Conservation (phyloP, 163 green algal genomes). For the Coccomyxa subellipsoidea region DNA sequence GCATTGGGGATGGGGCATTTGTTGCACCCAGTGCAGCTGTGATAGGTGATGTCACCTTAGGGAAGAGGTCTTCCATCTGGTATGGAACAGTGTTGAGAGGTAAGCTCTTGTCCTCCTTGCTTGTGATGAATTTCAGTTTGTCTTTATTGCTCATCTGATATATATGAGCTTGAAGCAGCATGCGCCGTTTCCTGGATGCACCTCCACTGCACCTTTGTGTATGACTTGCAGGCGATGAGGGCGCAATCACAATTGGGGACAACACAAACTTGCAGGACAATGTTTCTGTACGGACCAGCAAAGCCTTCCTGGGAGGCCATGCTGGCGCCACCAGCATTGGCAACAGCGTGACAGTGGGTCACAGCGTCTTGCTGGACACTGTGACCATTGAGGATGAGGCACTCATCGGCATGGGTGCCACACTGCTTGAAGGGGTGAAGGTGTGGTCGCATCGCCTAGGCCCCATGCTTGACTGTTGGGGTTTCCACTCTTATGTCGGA, state of each 20-base stretch:
- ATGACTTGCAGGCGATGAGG: slow-evolving; percentile 82
- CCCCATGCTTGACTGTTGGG: neutral
- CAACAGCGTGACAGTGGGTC: slow-evolving; percentile 84
- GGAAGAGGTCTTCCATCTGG: slow-evolving; percentile 81
- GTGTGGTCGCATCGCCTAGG: slow-evolving; percentile 23
- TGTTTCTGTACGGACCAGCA: slow-evolving; percentile 82
- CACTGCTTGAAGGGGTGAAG: slow-evolving; percentile 82
- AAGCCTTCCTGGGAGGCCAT: slow-evolving; percentile 43
- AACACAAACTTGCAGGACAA: slow-evolving; percentile 97
- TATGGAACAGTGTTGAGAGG: slow-evolving; percentile 79
- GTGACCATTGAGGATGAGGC: slow-evolving; percentile 87
- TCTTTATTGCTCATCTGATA: too few relatives aligned
- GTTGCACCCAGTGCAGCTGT: slow-evolving; percentile 87
- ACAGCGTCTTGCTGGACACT: slow-evolving; percentile 82
- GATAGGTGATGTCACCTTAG: slow-evolving; percentile 89
- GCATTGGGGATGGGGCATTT: slow-evolving; percentile 67
- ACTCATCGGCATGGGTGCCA: slow-evolving; percentile 95
- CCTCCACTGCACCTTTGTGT: neutral
- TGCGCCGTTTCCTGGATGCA: neutral
- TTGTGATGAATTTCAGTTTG: too few relatives aligned
- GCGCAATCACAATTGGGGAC: slow-evolving; percentile 79
- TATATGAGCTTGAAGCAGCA: too few relatives aligned
- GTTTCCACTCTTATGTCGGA: neutral
- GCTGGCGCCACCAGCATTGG: slow-evolving; percentile 77
- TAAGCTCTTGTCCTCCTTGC: neutral